Percentiles rank a stretch among this genome's conserved stretches.
Evolutionary conservation across 345 rosid species (phyloP).

Genomic region (Populus deltoides): DNA sequence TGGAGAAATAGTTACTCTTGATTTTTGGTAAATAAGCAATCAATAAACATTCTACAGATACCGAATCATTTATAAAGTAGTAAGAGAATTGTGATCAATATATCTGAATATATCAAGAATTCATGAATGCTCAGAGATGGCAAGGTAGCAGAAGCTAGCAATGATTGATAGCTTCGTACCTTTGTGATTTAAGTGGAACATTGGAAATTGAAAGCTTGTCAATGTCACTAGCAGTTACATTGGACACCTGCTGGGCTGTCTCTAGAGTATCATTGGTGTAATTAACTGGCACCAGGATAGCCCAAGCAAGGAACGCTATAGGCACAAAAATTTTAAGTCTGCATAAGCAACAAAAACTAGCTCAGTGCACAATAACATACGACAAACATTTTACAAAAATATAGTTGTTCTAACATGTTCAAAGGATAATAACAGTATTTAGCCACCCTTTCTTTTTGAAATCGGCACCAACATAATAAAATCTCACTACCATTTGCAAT

Average conservation of each 20-base stretch:
- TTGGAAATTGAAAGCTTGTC: constrained; percentile 92
- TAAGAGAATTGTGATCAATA: not conserved
- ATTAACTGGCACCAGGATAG: constrained; percentile 75
- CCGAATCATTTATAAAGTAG: not conserved
- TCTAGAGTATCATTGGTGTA: constrained; percentile 55
- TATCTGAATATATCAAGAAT: not conserved
- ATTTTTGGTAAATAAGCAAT: not conserved
- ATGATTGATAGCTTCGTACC: constrained; percentile 37
- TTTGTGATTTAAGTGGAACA: constrained; percentile 52
- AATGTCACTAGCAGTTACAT: constrained; percentile 77
- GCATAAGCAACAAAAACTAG: constrained; percentile 12
- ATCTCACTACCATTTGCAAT: no score
- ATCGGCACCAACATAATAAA: no score
- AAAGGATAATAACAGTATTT: not conserved
- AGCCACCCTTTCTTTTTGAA: not conserved
- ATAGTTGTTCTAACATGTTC: not conserved
- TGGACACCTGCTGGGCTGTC: constrained; percentile 22
- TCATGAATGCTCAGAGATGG: not conserved
- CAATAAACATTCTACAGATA: not conserved
- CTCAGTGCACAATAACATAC: constrained; percentile 5
- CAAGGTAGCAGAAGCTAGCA: not conserved
- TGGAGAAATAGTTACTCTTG: not conserved
- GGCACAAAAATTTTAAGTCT: constrained; percentile 91
- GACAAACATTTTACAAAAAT: not conserved
- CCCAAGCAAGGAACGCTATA: constrained; percentile 68